Conservation (phyloP, 345 rosid genomes). For the Raphanus raphanistrum region DNA sequence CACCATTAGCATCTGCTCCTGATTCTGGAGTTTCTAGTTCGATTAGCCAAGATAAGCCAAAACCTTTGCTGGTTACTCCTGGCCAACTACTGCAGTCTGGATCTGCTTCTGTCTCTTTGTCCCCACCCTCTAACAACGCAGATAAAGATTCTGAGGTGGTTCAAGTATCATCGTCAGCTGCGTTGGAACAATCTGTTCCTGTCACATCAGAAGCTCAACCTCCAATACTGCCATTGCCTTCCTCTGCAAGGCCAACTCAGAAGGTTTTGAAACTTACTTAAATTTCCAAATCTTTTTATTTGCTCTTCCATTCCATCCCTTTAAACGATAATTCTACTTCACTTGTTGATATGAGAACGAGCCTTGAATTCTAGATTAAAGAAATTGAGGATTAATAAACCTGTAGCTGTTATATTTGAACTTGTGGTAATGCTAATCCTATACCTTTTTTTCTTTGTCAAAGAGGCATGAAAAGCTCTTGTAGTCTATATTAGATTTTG, state of each 20-base stretch:
- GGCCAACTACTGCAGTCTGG: constrained; percentile 70
- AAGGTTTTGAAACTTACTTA: constrained; percentile 24
- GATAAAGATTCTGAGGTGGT: constrained; percentile 78
- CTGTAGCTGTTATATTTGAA: not conserved
- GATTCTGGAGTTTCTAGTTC: constrained; percentile 48
- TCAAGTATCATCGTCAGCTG: constrained; percentile 53
- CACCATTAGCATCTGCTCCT: constrained; percentile 47
- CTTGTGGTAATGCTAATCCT: too few relatives aligned
- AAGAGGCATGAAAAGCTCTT: not conserved
- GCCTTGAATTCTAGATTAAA: constrained; percentile 1
- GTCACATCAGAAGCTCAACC: constrained; percentile 63
- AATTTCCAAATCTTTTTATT: not conserved
- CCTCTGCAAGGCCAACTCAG: constrained; percentile 51
- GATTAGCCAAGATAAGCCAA: constrained; percentile 46
- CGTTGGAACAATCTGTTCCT: constrained; percentile 51
- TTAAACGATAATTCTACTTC: not conserved
- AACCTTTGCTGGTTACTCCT: constrained; percentile 68
- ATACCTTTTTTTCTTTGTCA: not conserved
- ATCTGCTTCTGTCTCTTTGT: constrained; percentile 41
- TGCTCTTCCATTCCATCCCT: not conserved
- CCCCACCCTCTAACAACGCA: constrained; percentile 48
- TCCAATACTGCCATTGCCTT: constrained; percentile 81
- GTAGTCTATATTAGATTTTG: not conserved
- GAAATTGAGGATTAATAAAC: not conserved
- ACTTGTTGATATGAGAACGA: not conserved